Conservation (phyloP, 257 asterid species). For the Penstemon newberryi region DNA sequence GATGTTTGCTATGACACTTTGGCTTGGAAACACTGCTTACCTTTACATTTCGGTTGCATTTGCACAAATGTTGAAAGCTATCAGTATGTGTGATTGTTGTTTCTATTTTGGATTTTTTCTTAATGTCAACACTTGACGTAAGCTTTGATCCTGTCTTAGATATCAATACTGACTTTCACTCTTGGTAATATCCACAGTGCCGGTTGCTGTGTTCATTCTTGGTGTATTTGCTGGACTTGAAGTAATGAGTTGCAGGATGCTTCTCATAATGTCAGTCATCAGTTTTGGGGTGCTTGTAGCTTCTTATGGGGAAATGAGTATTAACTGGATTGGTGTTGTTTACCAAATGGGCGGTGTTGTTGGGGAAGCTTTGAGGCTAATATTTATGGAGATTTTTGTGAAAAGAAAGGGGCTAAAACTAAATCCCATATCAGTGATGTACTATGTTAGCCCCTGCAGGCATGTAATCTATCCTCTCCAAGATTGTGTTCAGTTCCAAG, state of each 20-base stretch:
- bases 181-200: constrained; percentile 66
- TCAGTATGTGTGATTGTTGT: constrained; percentile 59
- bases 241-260: constrained; percentile 88
- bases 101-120: constrained; percentile 11
- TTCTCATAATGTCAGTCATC: constrained; percentile 89
- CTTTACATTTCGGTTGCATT: constrained; percentile 95
- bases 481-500: background rate
- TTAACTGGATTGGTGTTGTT: constrained; percentile 94
- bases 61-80: constrained; percentile 98
- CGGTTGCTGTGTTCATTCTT: constrained; percentile 95
- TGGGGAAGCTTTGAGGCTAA: constrained; percentile 95
- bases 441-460: constrained; percentile 99
- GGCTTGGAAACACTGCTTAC: constrained; percentile 99
- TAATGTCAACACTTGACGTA: constrained; percentile 13
- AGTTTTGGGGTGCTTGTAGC: constrained; percentile 94
- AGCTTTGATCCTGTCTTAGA: constrained; percentile 10
- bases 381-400: constrained; percentile 93
- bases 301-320: constrained; percentile 88
- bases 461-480: constrained; percentile 33
- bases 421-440: constrained; percentile 93
- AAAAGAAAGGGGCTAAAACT: constrained; percentile 90
- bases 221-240: constrained; percentile 97
- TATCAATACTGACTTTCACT: constrained; percentile 16
- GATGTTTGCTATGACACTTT: constrained; percentile 98
- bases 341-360: constrained; percentile 99